Evolutionary conservation across 371 early-diverging fungal genomes (phyloP).

Genomic region (Conidiobolus incongruus): DNA sequence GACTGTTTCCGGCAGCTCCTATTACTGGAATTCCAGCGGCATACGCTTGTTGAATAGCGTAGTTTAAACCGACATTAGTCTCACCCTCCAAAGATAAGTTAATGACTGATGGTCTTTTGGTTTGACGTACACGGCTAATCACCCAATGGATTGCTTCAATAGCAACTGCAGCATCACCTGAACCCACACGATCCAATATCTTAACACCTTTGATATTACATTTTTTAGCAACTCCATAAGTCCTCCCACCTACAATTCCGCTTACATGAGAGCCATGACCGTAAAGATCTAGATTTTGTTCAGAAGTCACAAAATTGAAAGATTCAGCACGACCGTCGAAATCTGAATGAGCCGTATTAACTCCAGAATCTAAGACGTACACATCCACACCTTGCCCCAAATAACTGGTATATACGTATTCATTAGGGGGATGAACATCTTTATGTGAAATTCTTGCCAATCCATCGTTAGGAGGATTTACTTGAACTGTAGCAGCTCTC

Average conservation of each 20-base stretch:
- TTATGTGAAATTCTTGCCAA: too few relatives aligned
- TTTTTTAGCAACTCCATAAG: constrained; percentile 26
- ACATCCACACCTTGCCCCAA: constrained; percentile 26
- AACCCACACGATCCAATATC: constrained; percentile 23
- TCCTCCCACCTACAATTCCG: constrained; percentile 21
- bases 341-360: constrained; percentile 44
- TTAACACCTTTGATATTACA: constrained; percentile 25
- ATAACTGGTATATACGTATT: too few relatives aligned
- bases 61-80: neutral
- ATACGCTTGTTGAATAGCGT: neutral
- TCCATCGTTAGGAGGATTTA: too few relatives aligned
- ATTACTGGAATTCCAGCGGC: constrained; percentile 9
- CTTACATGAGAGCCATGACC: constrained; percentile 31
- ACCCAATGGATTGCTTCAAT: constrained; percentile 32
- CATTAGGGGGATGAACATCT: too few relatives aligned
- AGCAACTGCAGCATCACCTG: constrained; percentile 28
- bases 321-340: constrained; percentile 63
- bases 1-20: constrained; percentile 82
- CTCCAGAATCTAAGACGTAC: constrained; percentile 53
- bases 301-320: constrained; percentile 24
- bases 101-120: neutral
- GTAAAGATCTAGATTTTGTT: constrained; percentile 19
- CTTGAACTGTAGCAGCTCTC: too few relatives aligned
- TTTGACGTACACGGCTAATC: neutral
- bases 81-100: neutral